These are phyloP conservation scores for Eimeria acervulina DNA, from an alignment of 169 alveolate species.

Conservation along the genomic window DNA sequence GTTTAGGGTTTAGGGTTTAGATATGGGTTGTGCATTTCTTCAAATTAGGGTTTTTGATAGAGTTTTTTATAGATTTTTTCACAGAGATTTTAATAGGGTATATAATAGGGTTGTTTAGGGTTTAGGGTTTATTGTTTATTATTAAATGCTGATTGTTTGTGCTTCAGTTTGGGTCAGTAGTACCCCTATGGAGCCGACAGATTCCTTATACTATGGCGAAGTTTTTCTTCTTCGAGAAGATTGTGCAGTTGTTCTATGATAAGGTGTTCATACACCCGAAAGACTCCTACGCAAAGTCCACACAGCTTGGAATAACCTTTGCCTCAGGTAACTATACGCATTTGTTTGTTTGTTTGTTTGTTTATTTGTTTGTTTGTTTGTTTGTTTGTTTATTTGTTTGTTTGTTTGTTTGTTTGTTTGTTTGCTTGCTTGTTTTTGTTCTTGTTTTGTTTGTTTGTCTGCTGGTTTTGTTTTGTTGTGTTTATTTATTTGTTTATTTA, in stretches of 20 bases:
- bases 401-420: background rate
- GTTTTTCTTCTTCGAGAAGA: conserved; percentile 97
- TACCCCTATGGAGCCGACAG: conserved; percentile 95
- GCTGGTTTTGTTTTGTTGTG: background rate
- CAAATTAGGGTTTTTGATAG: too few species aligned
- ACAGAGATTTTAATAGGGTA: too few species aligned
- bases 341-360: background rate
- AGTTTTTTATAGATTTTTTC: too few species aligned
- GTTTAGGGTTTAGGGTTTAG: conserved; percentile 21
- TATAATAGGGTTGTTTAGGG: conserved; percentile 1
- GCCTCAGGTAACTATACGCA: conserved; percentile 96
- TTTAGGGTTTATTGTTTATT: conserved; percentile 1
- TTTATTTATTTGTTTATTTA: background rate
- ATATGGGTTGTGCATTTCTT: too few species aligned
- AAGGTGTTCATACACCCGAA: conserved; percentile 94
- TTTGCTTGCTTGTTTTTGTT: background rate
- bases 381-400: background rate
- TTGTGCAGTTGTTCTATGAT: conserved; percentile 94
- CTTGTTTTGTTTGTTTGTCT: background rate
- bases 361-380: background rate
- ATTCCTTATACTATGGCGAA: conserved; percentile 99
- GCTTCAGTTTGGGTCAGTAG: conserved; percentile 88
- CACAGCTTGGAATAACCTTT: conserved; percentile 96
- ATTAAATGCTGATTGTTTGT: background rate
- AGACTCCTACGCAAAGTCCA: conserved; percentile 93